Evolutionary conservation across 306 rosid species (phyloP), one percentile per base, ranked within the genome.

Genomic region (Elaeagnus macrophylla): DNA sequence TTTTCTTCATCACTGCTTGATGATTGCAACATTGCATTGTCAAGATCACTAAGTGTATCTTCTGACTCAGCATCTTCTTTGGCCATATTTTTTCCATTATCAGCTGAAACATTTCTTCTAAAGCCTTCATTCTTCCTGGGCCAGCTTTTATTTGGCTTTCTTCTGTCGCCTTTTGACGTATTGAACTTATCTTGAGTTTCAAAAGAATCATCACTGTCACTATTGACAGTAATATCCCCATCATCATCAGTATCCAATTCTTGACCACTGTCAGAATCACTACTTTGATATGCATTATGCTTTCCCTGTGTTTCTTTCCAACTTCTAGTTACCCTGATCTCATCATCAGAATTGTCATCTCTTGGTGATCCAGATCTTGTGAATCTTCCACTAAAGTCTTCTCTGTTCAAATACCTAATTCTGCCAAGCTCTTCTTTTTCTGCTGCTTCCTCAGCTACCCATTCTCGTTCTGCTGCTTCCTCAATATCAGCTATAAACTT

Each of bases 401-500:
- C 94, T 75, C 54, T 86, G 72, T 90, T 86, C 91, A 81, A 60
- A 65, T 90, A 86, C 79, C 80, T 76, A 39, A 90, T 51, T 76
- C 81, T 69, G 7, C 84, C 81, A 40, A 76, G 8, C 72, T 86
- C 95, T 68, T 90, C 94, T 46, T 90, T 74, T 75, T 90, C 97
- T 60, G 82, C 89, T 18, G 78, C 95, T 69, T 90, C 97, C 77
- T 90, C 97, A 6, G 77, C 95, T 41, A 79, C 94, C 72, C 82
- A 90, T 68, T 90, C 97, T 65, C 78, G 81, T 72, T 90, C 97
- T 0, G 97, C 97, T 25, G 95, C 97, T 62, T 83, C 85, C 83
- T 90, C 97, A 61, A 90, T 90, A 62, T 90, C 97, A 19, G 95
- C 84, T 43, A 90, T 90, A 75, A 90, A 90, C 16, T 67, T 79